Conservation (phyloP, 192 early-diverging fungal species). For the Coemansia sp. region DNA sequence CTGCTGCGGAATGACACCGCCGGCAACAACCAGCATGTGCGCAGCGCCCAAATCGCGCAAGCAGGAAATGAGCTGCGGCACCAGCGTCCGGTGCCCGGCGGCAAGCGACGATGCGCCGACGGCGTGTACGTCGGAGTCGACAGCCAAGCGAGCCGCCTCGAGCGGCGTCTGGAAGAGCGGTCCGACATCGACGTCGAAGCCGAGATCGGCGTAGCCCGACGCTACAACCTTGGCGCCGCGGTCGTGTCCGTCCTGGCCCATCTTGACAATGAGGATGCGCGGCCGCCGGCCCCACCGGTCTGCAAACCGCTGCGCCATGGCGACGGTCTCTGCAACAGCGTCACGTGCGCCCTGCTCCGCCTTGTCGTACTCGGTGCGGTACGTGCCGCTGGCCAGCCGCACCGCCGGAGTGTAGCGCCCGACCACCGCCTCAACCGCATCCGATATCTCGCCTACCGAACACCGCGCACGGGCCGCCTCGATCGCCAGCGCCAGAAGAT, state of each 20-base stretch:
- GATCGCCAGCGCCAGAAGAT: constrained; percentile 73
- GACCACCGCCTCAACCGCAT: constrained; percentile 77
- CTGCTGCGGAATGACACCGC: constrained; percentile 86
- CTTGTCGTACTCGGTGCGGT: constrained; percentile 77
- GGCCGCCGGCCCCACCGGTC: constrained; percentile 79
- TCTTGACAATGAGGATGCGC: constrained; percentile 86
- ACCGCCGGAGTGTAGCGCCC: constrained; percentile 81
- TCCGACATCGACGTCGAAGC: constrained; percentile 90
- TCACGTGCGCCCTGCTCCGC: constrained; percentile 32
- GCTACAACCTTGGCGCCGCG: constrained; percentile 94
- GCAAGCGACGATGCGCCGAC: constrained; percentile 87
- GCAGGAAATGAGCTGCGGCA: constrained; percentile 77
- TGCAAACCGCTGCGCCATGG: constrained; percentile 66
- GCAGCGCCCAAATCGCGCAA: constrained; percentile 72
- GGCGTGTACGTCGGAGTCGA: constrained; percentile 88
- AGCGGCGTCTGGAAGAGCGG: constrained; percentile 87
- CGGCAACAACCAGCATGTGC: constrained; percentile 76
- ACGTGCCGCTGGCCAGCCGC: constrained; percentile 82
- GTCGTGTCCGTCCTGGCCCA: constrained; percentile 93
- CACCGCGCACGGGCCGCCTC: constrained; percentile 74
- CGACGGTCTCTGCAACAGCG: constrained; percentile 67
- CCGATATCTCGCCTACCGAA: constrained; percentile 85
- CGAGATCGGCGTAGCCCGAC: constrained; percentile 84
- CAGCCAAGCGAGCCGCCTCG: constrained; percentile 85
- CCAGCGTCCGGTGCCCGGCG: constrained; percentile 85